Conservation (phyloP, 208 protist species). For the Novymonas esmeraldas region DNA sequence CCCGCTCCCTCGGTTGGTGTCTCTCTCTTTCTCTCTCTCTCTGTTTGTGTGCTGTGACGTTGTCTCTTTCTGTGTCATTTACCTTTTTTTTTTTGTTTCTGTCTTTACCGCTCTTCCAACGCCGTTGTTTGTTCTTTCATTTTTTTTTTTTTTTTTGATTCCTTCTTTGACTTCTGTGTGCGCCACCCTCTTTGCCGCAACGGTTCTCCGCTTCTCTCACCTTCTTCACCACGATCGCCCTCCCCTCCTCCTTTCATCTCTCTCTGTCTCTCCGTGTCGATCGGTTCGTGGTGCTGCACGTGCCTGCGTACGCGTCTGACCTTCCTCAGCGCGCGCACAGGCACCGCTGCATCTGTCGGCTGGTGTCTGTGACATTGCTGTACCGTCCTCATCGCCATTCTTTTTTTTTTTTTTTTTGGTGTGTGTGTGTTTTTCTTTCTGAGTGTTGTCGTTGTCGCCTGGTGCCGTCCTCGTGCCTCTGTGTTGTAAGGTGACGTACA, state of each 20-base stretch:
- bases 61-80: too few species aligned
- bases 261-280: not conserved
- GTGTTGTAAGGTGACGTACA: not conserved
- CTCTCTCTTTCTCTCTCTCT: too few species aligned
- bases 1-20: too few species aligned
- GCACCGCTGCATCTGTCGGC: too few species aligned
- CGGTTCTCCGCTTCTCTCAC: conserved; percentile 1
- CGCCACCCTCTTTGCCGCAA: not conserved
- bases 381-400: not conserved
- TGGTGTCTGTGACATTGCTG: too few species aligned
- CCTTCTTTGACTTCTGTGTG: conserved; percentile 6
- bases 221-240: not conserved
- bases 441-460: not conserved
- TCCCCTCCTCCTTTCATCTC: not conserved
- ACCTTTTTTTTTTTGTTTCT: conserved; percentile 4
- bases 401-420: conserved; percentile 5
- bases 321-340: too few species aligned
- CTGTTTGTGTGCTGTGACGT: too few species aligned
- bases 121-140: conserved; percentile 25
- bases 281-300: not conserved
- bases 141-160: conserved; percentile 12
- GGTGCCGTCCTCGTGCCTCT: not conserved
- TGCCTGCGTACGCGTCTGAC: too few species aligned
- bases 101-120: not conserved
- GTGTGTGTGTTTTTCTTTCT: too few species aligned